These are phyloP conservation scores for Leavenworthia alabamica DNA, from an alignment of 345 rosid genomes.

Conservation along the genomic window DNA sequence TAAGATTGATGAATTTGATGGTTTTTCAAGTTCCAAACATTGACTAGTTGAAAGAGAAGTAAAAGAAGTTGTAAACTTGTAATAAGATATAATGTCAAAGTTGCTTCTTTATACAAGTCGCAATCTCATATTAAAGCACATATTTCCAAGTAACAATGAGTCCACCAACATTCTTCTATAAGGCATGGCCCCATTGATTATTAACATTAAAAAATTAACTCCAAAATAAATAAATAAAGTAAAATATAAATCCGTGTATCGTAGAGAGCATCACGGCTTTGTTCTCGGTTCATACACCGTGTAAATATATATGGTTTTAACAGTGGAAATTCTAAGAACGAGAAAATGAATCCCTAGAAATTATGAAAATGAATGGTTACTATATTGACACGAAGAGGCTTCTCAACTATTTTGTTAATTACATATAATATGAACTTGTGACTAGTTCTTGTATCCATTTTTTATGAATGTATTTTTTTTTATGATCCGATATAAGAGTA, in stretches of 20 bases:
- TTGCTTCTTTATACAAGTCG: slow-evolving; percentile 32
- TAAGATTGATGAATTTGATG: slow-evolving; percentile 43
- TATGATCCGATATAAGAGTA: neutral
- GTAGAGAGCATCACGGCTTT: slow-evolving; percentile 39
- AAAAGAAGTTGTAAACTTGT: slow-evolving; percentile 6
- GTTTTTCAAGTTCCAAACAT: slow-evolving; percentile 69
- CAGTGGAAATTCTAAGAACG: slow-evolving; percentile 17
- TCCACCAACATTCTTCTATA: slow-evolving; percentile 34
- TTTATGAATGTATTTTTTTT: neutral
- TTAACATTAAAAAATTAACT: neutral
- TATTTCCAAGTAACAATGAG: slow-evolving; percentile 26
- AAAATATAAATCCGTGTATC: slow-evolving; percentile 15
- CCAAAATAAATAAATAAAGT: slow-evolving; percentile 2
- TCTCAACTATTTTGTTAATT: neutral
- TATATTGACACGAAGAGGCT: slow-evolving; percentile 12
- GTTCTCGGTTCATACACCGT: slow-evolving; percentile 36
- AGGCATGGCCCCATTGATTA: slow-evolving; percentile 2
- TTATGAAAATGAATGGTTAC: slow-evolving; percentile 18
- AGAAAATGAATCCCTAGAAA: slow-evolving; percentile 23
- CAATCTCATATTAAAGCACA: slow-evolving; percentile 13
- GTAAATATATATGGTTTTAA: slow-evolving; percentile 8
- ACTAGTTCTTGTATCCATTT: neutral
- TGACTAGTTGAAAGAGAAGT: slow-evolving; percentile 23
- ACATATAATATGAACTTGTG: neutral
- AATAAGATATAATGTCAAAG: slow-evolving; percentile 19